Conservation (phyloP, 495 filamentous ascomycete species). For the Hypoxylon crocopeplum region DNA sequence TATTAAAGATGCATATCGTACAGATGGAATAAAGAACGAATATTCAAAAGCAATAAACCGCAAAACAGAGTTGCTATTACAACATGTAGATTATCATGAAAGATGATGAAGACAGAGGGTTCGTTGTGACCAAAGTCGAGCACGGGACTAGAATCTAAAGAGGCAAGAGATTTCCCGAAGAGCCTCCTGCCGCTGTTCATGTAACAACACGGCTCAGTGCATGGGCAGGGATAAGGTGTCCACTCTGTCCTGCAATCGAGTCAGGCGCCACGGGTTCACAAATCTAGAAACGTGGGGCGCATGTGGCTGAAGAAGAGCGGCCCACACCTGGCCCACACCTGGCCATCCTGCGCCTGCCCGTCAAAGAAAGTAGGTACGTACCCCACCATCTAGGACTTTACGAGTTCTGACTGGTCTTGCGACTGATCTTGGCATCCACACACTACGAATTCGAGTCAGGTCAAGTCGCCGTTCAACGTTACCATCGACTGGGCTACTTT, state of each 20-base stretch:
- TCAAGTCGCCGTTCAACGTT: slow-evolving; percentile 31
- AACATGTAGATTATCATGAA: slow-evolving; percentile 1
- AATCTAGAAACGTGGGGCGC: slow-evolving; percentile 17
- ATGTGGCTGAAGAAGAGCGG: slow-evolving; percentile 24
- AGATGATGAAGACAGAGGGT: slow-evolving; percentile 13
- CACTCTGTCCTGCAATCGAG: neutral
- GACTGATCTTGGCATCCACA: neutral
- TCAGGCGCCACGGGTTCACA: slow-evolving; percentile 7
- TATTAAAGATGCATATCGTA: slow-evolving; percentile 9
- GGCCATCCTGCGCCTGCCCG: too few species aligned
- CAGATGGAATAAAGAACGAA: neutral
- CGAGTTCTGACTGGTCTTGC: slow-evolving; percentile 9
- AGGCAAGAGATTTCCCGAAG: too few species aligned
- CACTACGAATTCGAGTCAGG: slow-evolving; percentile 8
- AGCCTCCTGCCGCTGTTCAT: slow-evolving; percentile 26
- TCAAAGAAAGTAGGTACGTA: too few species aligned
- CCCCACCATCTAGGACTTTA: too few species aligned
- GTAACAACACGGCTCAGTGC: too few species aligned
- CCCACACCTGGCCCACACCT: too few species aligned
- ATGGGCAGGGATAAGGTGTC: neutral
- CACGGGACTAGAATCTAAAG: slow-evolving; percentile 19
- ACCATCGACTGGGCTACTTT: slow-evolving; percentile 7
- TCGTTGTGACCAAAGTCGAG: slow-evolving; percentile 10
- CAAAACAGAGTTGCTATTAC: slow-evolving; percentile 7
- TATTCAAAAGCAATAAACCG: slow-evolving; percentile 2